Evolutionary conservation across 2,329 filamentous ascomycete genomes (phyloP).

Genomic region (Trichophyton simii): DNA sequence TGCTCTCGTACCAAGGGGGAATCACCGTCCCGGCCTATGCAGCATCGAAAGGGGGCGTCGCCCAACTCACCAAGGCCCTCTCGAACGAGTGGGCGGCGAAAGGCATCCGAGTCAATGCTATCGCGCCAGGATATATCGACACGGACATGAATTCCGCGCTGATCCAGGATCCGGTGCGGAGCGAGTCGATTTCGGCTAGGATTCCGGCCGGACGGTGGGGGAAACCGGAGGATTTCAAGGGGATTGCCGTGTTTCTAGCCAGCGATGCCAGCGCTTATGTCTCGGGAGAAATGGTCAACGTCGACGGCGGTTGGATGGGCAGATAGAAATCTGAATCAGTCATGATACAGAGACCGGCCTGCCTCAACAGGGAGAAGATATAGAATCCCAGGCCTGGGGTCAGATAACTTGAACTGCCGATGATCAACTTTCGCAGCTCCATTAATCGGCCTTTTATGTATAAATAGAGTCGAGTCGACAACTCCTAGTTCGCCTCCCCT

Average conservation of each 20-base stretch:
- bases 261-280: constrained; percentile 16
- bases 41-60: constrained; percentile 72
- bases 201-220: constrained; percentile 16
- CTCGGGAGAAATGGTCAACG: constrained; percentile 54
- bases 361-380: too few species aligned
- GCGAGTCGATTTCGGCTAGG: constrained; percentile 49
- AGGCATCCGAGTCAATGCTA: constrained; percentile 74
- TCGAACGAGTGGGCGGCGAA: constrained; percentile 75
- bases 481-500: background rate
- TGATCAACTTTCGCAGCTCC: background rate
- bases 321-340: constrained; percentile 35
- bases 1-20: constrained; percentile 76
- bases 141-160: constrained; percentile 92
- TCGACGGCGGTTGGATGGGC: constrained; percentile 92
- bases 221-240: constrained; percentile 15
- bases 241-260: constrained; percentile 15
- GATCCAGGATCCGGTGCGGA: constrained; percentile 56
- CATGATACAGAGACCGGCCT: background rate
- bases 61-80: constrained; percentile 71
- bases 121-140: constrained; percentile 79
- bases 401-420: too few species aligned
- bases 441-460: background rate
- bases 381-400: too few species aligned
- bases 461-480: background rate
- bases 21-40: constrained; percentile 82